Evolutionary conservation across 768 basidiomycete species (phyloP).

Genomic region (Gloeophyllum trabeum): DNA sequence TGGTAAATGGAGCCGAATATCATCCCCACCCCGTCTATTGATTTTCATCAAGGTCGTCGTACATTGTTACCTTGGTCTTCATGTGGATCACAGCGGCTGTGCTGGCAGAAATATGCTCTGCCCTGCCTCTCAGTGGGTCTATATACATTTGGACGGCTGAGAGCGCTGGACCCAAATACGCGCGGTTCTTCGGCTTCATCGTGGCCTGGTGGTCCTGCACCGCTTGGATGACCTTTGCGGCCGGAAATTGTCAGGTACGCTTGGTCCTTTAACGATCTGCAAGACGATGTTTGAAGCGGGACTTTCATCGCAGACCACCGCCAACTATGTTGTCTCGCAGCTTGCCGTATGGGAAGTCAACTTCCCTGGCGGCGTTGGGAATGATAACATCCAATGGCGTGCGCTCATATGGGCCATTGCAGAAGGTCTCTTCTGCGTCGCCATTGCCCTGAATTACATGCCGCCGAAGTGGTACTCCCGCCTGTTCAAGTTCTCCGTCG

Average conservation of each 20-base stretch:
- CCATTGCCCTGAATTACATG: constrained; percentile 78
- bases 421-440: constrained; percentile 56
- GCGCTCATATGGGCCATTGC: constrained; percentile 78
- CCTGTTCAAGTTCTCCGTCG: constrained; percentile 69
- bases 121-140: constrained; percentile 77
- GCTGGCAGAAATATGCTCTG: constrained; percentile 85
- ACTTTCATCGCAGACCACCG: constrained; percentile 46
- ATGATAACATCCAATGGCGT: constrained; percentile 74
- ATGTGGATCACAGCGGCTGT: constrained; percentile 84
- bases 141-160: constrained; percentile 95
- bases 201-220: constrained; percentile 93
- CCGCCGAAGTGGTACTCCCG: constrained; percentile 65
- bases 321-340: constrained; percentile 85
- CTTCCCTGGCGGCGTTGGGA: constrained; percentile 70
- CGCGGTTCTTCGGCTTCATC: constrained; percentile 77
- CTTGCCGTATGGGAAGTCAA: constrained; percentile 68
- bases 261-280: background rate
- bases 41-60: constrained; percentile 57
- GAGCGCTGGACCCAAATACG: constrained; percentile 81
- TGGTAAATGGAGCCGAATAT: too few relatives aligned
- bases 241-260: constrained; percentile 75
- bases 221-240: constrained; percentile 94
- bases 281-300: background rate
- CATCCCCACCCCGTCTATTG: constrained; percentile 3
- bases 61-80: constrained; percentile 70